These are phyloP conservation scores for Emydomyces testavorans DNA, from an alignment of 2,329 filamentous ascomycete species.

Conservation along the genomic window DNA sequence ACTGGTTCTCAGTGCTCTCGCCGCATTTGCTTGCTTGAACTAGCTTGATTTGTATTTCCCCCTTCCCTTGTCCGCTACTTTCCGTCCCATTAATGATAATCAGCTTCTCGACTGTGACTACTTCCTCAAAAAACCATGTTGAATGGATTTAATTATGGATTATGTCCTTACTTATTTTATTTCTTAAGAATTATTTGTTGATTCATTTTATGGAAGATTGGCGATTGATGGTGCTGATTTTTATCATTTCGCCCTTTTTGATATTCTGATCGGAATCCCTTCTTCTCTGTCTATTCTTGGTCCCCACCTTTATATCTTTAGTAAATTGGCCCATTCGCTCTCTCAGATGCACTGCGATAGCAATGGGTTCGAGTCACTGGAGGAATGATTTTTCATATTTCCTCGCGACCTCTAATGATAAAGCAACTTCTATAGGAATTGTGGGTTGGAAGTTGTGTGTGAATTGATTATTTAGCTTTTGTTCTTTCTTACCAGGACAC, in stretches of 20 bases:
- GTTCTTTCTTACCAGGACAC: too few species aligned
- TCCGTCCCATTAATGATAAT: neutral
- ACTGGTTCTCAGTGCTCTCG: slow-evolving; percentile 25
- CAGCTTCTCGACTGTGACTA: neutral
- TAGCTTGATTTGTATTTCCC: slow-evolving; percentile 14
- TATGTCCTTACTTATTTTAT: neutral
- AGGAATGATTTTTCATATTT: neutral
- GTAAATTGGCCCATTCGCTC: too few species aligned
- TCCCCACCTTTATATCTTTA: too few species aligned
- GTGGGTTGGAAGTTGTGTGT: too few species aligned
- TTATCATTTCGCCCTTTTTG: neutral
- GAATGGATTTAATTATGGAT: neutral
- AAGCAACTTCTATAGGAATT: neutral
- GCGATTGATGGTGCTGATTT: neutral
- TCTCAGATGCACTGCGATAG: neutral
- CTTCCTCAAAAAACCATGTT: neutral
- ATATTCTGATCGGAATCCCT: neutral
- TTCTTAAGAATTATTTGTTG: too few species aligned
- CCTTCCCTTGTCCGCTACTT: neutral
- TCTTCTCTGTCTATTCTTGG: too few species aligned
- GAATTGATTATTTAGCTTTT: too few species aligned
- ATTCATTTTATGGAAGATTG: neutral
- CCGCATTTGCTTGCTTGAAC: slow-evolving; percentile 26
- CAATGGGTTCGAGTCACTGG: neutral
- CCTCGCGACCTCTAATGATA: neutral